Evolutionary conservation across 1,284 basidiomycete species (phyloP), one percentile per base, ranked within the genome.

Genomic region (Puccinia triticina): DNA sequence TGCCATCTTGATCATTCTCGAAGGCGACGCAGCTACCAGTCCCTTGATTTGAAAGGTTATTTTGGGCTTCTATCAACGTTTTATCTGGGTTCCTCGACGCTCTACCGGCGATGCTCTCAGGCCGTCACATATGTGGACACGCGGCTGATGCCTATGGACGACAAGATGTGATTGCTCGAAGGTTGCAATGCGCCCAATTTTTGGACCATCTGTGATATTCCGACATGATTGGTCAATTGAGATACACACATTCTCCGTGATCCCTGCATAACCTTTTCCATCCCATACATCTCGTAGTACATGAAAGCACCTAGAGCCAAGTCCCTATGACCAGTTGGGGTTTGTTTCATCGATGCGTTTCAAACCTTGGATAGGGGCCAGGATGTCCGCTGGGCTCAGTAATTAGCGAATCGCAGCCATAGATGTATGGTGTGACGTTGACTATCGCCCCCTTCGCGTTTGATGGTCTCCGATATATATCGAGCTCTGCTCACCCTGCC

Each of bases 331-430:
- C 55, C n/a, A 26, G 5, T 2, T 57, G 2, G 10, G 55, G 12
- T 57, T 29, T 26, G 55, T 26, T 57, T 57, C 55, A 26, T 57
- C 55, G 55, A 57, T 3, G 26, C 26, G 55, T 57, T 57, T 57
- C 55, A 57, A 57, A 57, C 55, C 26, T 57, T 57, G 55, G n/a
- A 57, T 12, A 57, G 55, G 55, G 26, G n/a, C 55, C 55, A 57
- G 55, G 55, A n/a, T 57, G 55, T 26, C n/a, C 21, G 26, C 26
- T 21, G 10, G 23, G 5, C 55, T 11, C 55, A 57, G 40, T 50
- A 10, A 26, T 26, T 57, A 57, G 55, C 55, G 55, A 26, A 57
- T 57, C 55, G 26, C 23, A 57, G 55, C n/a, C n/a, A n/a, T 21
- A 57, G 12, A 29, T 57, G 55, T 26, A 57, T 26, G 23, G 55